Percentiles rank a stretch among this genome's conserved stretches.
phyloP scores from a whole-genome alignment of 108 stramenopile genomes.

The Cyclotella sp. region DNA sequence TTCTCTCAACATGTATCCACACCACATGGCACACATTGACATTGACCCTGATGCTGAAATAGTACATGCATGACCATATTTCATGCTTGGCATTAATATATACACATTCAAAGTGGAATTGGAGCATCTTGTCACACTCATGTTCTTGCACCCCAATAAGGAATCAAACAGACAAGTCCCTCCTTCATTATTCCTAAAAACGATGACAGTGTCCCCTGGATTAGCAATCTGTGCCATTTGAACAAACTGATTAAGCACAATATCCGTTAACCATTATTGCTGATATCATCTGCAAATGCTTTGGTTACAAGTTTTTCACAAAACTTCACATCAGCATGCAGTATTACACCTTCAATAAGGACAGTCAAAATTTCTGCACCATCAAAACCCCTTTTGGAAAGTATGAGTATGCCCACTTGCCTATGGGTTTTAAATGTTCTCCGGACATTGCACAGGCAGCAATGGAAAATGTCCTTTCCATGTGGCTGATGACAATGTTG shows the following conservation, averaged over 20 bases:
- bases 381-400: too few species aligned
- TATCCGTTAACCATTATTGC: background rate
- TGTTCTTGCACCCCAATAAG: background rate
- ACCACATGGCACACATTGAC: too few species aligned
- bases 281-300: slow-evolving; percentile 18
- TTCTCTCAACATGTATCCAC: background rate
- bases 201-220: background rate
- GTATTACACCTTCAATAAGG: slow-evolving; percentile 38
- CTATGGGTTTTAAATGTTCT: too few species aligned
- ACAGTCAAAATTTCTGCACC: too few species aligned
- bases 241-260: background rate
- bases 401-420: too few species aligned
- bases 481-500: slow-evolving; percentile 15
- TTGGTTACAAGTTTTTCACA: slow-evolving; percentile 25
- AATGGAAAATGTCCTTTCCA: slow-evolving; percentile 12
- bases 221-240: background rate
- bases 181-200: background rate
- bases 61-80: background rate
- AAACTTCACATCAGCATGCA: slow-evolving; percentile 34
- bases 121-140: background rate
- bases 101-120: background rate
- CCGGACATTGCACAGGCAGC: too few species aligned
- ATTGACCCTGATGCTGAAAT: background rate
- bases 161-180: background rate
- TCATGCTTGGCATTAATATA: background rate